A percentile compares a stretch with the other conserved stretches of the same genome.
Conservation (phyloP, 2,329 filamentous ascomycete genomes). For the Fusarium staphyleae region DNA sequence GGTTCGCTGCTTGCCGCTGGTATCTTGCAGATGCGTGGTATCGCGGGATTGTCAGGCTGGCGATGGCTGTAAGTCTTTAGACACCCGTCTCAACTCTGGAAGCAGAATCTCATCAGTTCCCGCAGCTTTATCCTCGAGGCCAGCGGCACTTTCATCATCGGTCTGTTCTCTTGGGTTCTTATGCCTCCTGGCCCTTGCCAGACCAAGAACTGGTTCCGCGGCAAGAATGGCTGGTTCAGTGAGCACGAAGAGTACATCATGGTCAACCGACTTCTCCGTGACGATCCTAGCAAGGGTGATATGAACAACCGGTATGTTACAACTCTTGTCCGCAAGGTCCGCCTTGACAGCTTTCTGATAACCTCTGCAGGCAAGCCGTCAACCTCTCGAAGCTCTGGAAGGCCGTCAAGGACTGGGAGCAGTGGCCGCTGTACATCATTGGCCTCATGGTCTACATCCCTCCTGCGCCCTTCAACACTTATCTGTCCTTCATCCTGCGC, state of each 20-base stretch:
- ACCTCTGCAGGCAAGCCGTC: constrained; percentile 49
- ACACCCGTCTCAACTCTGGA: neutral
- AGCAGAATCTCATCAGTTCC: neutral
- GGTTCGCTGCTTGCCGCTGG: constrained; percentile 58
- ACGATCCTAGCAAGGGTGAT: constrained; percentile 67
- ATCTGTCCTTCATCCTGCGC: constrained; percentile 55
- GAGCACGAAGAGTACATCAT: constrained; percentile 68
- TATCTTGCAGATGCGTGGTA: constrained; percentile 48
- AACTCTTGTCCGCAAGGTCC: fast-evolving
- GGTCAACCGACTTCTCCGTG: constrained; percentile 65
- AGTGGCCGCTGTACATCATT: constrained; percentile 59
- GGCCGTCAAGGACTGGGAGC: constrained; percentile 63
- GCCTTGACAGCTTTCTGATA: constrained; percentile 14
- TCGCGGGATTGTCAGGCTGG: constrained; percentile 50
- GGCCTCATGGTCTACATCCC: constrained; percentile 58
- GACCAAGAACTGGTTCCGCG: constrained; percentile 64
- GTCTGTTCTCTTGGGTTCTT: constrained; percentile 53
- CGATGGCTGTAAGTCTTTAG: constrained; percentile 44
- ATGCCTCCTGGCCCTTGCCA: constrained; percentile 57
- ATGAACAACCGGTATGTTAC: constrained; percentile 62
- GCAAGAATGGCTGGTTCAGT: constrained; percentile 66
- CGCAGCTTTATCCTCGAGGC: constrained; percentile 60
- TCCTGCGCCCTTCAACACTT: constrained; percentile 51
- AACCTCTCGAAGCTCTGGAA: constrained; percentile 53
- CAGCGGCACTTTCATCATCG: constrained; percentile 51